Evolutionary conservation across 768 basidiomycete species (phyloP).

Genomic region (Mycena chlorophos): DNA sequence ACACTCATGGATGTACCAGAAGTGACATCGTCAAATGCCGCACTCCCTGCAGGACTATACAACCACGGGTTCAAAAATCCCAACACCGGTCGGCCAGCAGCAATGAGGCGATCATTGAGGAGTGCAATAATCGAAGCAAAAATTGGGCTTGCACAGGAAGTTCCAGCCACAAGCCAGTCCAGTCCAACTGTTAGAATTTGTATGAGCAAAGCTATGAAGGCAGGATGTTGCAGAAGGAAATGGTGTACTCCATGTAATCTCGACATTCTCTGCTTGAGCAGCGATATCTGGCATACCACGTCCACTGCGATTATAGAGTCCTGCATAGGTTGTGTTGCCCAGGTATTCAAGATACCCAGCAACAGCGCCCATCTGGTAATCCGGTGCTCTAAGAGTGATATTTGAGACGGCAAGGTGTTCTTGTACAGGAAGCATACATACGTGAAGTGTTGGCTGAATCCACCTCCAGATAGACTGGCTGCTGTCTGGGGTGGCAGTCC

Average conservation of each 20-base stretch:
- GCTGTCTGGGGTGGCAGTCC: slow-evolving; percentile 43
- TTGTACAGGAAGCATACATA: not conserved
- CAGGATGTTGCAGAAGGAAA: not conserved
- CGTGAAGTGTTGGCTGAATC: slow-evolving; percentile 24
- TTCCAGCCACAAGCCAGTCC: slow-evolving; percentile 36
- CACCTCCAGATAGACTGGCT: slow-evolving; percentile 34
- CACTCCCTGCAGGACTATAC: slow-evolving; percentile 26
- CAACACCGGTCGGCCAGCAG: slow-evolving; percentile 30
- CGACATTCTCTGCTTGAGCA: slow-evolving; percentile 28
- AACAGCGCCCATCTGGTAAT: slow-evolving; percentile 22
- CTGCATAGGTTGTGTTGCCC: slow-evolving; percentile 29
- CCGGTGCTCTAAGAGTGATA: slow-evolving; percentile 12
- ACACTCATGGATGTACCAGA: not conserved
- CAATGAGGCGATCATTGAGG: slow-evolving; percentile 43
- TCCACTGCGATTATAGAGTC: slow-evolving; percentile 27
- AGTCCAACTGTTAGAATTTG: not conserved
- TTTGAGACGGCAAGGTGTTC: not conserved
- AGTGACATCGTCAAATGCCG: slow-evolving; percentile 10
- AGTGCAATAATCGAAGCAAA: slow-evolving; percentile 46
- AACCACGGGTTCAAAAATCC: slow-evolving; percentile 47
- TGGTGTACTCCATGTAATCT: slow-evolving; percentile 28
- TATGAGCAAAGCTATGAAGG: not conserved
- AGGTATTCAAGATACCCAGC: slow-evolving; percentile 17
- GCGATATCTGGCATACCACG: slow-evolving; percentile 23
- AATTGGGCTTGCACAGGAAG: slow-evolving; percentile 44